These are phyloP conservation scores for Plasmodium knowlesi DNA, from an alignment of 169 alveolate genomes.

Conservation along the genomic window DNA sequence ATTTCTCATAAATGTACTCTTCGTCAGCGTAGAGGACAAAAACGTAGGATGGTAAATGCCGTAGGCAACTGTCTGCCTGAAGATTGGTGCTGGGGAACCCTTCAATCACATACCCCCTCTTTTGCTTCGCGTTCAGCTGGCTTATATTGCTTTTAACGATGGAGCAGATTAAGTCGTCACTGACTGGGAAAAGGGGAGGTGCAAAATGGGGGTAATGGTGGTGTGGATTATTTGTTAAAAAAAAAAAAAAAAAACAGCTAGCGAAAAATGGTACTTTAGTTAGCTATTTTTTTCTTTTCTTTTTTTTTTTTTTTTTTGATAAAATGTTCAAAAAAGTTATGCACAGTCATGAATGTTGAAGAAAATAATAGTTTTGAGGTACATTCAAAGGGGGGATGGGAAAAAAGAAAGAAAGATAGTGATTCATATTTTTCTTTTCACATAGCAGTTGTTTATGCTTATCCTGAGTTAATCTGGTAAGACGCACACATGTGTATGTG, in stretches of 20 bases:
- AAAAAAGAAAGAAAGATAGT: neutral
- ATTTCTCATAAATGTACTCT: conserved; percentile 53
- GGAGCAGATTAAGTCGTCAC: conserved; percentile 37
- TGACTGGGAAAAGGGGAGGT: conserved; percentile 7
- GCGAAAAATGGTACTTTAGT: neutral
- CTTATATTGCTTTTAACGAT: conserved; percentile 26
- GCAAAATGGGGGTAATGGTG: neutral
- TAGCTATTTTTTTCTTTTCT: neutral
- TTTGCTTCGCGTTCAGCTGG: conserved; percentile 40
- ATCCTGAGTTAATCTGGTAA: neutral
- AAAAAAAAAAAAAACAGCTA: neutral
- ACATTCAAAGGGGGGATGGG: neutral
- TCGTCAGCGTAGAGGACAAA: conserved; percentile 53
- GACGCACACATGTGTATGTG: neutral
- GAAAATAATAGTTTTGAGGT: conserved; percentile 13
- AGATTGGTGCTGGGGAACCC: conserved; percentile 48
- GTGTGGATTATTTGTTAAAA: neutral
- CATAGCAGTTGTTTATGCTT: neutral
- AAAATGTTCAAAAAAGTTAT: neutral
- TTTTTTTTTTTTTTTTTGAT: neutral
- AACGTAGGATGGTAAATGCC: conserved; percentile 49
- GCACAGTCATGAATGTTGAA: neutral
- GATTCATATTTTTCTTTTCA: neutral
- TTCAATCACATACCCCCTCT: conserved; percentile 46
- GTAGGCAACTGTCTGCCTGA: conserved; percentile 57